These are phyloP conservation scores for Plasmopara halstedii DNA, from an alignment of 352 stramenopile species.

Conservation along the genomic window DNA sequence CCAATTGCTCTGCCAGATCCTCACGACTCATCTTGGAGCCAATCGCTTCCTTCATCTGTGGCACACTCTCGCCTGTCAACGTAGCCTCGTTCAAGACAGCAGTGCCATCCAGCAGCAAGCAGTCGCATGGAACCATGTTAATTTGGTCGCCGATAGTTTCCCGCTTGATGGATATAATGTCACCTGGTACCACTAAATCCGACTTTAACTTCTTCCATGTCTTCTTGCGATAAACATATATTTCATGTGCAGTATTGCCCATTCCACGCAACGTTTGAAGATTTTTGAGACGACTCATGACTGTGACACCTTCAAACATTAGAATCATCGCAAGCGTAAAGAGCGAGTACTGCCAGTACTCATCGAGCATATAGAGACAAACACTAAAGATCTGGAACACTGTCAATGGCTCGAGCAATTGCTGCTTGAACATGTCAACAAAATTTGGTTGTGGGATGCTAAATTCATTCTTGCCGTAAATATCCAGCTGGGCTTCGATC, in stretches of 20 bases:
- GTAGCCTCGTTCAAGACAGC: slow-evolving; percentile 98
- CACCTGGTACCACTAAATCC: slow-evolving; percentile 87
- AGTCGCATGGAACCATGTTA: slow-evolving; percentile 92
- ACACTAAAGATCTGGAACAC: slow-evolving; percentile 99
- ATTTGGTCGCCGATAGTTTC: slow-evolving; percentile 72
- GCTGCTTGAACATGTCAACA: slow-evolving; percentile 93
- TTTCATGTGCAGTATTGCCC: slow-evolving; percentile 76
- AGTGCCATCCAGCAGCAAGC: slow-evolving; percentile 91
- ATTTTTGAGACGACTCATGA: slow-evolving; percentile 93
- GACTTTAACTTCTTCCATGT: slow-evolving; percentile 80
- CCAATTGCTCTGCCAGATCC: slow-evolving; percentile 58
- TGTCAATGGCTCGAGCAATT: slow-evolving; percentile 97
- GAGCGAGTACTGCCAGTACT: slow-evolving; percentile 99
- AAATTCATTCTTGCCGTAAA: slow-evolving; percentile 90
- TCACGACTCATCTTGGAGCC: slow-evolving; percentile 64
- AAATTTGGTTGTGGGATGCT: slow-evolving; percentile 94
- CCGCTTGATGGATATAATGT: slow-evolving; percentile 91
- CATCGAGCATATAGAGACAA: slow-evolving; percentile 97
- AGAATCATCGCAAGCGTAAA: slow-evolving; percentile 98
- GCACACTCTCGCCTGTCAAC: slow-evolving; percentile 97
- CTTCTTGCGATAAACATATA: slow-evolving; percentile 89
- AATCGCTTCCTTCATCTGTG: slow-evolving; percentile 96
- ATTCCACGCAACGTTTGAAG: slow-evolving; percentile 93
- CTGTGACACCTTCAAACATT: slow-evolving; percentile 96
- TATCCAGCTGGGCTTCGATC: slow-evolving; percentile 40